Percentiles rank a stretch among this genome's conserved stretches.
Evolutionary conservation across 352 stramenopile species (phyloP).

Genomic region (Pythium coloratum): DNA sequence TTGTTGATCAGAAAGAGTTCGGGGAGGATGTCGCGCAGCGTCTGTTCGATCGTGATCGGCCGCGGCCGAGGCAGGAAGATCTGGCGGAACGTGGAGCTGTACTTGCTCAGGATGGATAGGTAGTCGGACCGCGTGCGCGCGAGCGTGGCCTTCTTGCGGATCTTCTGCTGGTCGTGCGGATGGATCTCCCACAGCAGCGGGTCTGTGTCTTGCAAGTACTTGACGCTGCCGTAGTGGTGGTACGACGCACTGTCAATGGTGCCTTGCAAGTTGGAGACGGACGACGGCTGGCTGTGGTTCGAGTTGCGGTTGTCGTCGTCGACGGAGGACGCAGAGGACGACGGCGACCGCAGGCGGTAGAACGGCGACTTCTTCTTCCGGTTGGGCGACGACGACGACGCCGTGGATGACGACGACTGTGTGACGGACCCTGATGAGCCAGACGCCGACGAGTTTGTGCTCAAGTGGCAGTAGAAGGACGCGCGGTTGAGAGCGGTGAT

Average conservation of each 20-base stretch:
- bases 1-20: slow-evolving; percentile 83
- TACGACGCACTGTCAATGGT: slow-evolving; percentile 39
- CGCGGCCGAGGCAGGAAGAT: slow-evolving; percentile 71
- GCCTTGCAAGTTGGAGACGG: slow-evolving; percentile 8
- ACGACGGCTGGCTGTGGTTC: slow-evolving; percentile 7
- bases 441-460: slow-evolving; percentile 37
- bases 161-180: slow-evolving; percentile 68
- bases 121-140: slow-evolving; percentile 62
- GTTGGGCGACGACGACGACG: slow-evolving; percentile 30
- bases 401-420: slow-evolving; percentile 23
- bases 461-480: slow-evolving; percentile 70
- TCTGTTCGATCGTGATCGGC: slow-evolving; percentile 79
- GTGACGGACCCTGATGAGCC: slow-evolving; percentile 29
- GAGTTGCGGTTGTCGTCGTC: slow-evolving; percentile 36
- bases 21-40: slow-evolving; percentile 69
- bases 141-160: slow-evolving; percentile 63
- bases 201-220: slow-evolving; percentile 80
- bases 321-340: slow-evolving; percentile 39
- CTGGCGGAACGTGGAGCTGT: slow-evolving; percentile 58
- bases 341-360: slow-evolving; percentile 59
- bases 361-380: slow-evolving; percentile 47
- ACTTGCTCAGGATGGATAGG: slow-evolving; percentile 64
- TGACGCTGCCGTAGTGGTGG: slow-evolving; percentile 72
- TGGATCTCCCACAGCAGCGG: slow-evolving; percentile 84
- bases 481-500: slow-evolving; percentile 68